Evolutionary conservation across 306 rosid genomes (phyloP).

Genomic region (Malus orientalis): DNA sequence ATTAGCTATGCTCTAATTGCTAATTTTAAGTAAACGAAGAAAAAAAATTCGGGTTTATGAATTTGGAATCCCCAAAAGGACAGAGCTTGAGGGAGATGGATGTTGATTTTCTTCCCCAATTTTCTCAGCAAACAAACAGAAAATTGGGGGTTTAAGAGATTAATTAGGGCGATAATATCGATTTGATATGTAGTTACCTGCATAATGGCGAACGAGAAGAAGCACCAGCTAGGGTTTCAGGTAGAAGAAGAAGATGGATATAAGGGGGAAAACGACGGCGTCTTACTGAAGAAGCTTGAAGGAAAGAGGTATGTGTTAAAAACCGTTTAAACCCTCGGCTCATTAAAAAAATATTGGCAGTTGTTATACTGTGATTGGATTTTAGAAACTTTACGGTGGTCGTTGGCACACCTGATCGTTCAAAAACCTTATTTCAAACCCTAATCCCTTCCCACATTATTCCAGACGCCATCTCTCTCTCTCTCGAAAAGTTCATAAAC

Average conservation of each 20-base stretch:
- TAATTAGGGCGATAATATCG: neutral
- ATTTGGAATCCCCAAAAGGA: neutral
- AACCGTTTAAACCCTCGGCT: too few relatives aligned
- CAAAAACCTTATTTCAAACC: neutral
- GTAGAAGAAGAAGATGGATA: too few relatives aligned
- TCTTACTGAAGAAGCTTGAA: too few relatives aligned
- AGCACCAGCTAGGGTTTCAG: neutral
- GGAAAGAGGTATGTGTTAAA: too few relatives aligned
- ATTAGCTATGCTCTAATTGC: neutral
- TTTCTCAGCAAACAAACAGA: neutral
- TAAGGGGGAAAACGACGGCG: too few relatives aligned
- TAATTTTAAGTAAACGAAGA: neutral
- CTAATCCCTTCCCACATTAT: neutral
- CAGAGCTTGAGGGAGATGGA: neutral
- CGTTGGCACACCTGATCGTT: neutral
- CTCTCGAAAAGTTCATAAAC: neutral
- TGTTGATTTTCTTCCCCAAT: neutral
- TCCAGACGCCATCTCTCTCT: neutral
- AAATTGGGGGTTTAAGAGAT: neutral
- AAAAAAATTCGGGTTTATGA: neutral
- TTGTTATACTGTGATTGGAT: too few relatives aligned
- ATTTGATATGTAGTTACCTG: slow-evolving; percentile 8
- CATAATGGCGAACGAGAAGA: slow-evolving; percentile 8
- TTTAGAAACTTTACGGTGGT: neutral
- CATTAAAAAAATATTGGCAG: too few relatives aligned